Evolutionary conservation across 164 flowering plant genomes (phyloP), one percentile per base, ranked within the genome.

Genomic region (Protea cynaroides): DNA sequence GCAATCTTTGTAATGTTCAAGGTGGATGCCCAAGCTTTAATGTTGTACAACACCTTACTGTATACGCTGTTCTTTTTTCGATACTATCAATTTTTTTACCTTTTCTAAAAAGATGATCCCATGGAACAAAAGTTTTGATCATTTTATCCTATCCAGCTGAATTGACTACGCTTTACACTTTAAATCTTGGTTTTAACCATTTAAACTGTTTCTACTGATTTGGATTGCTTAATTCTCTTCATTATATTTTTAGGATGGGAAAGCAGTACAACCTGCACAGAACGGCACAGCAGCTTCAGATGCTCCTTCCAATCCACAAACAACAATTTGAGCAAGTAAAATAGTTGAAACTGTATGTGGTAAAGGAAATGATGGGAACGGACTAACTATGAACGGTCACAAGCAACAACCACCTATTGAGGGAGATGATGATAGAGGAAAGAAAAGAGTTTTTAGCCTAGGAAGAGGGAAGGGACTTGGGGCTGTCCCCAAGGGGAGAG

Each of bases 381-480:
- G 40, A 24, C 60, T 75, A 6, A 64, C 36, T 34, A 24, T 50
- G 51, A 79, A 78, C 61, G 86, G 78, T 29, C 71, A 71, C 5
- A 80, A 77, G 68, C 88, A 71, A 67, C 78, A 64, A 63, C 67
- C 71, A 21, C 40, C 73, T 38, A 65, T n/a, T 49, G 93, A 81
- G 37, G 85, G 80, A 51, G 92, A 83, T 65, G n/a, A n/a, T n/a
- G 87, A 78, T 70, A 84, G 78, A 77, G 86, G 77, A 58, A 88
- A 84, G 81, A 90, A 84, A 84, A 87, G 82, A 77, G 67, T 25
- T 57, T 58, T 69, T 15, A 75, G 71, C 50, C 84, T 81, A 23
- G 92, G 88, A 58, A 82, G 82, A 78, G 91, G 92, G 63, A 87
- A 56, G 72, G 98, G 96, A 76, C 74, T 78, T 54, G 85, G 89